Evolutionary conservation across 768 basidiomycete species (phyloP).

Genomic region (Rhodotorula graminis): DNA sequence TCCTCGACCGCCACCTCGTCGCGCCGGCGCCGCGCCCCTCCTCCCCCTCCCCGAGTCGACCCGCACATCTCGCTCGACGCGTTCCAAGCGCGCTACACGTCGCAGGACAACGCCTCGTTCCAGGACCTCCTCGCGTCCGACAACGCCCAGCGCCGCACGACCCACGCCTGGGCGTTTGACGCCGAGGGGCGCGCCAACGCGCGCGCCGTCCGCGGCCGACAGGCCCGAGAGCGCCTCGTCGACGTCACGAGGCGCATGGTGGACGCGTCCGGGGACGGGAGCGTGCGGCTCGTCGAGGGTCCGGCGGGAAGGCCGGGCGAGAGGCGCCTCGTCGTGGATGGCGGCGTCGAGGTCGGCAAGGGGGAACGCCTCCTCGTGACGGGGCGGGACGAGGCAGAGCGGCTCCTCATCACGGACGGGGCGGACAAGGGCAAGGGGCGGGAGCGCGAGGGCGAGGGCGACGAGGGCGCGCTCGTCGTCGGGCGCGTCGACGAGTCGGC

Average conservation of each 20-base stretch:
- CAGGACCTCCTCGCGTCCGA: slow-evolving; percentile 85
- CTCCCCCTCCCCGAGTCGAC: slow-evolving; percentile 53
- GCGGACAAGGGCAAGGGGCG: slow-evolving; percentile 48
- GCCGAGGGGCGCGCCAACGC: slow-evolving; percentile 75
- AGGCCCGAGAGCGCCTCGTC: slow-evolving; percentile 57
- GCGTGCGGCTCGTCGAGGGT: slow-evolving; percentile 41
- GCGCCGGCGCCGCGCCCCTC: slow-evolving; percentile 41
- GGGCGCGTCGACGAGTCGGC: slow-evolving; percentile 17
- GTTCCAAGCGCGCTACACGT: slow-evolving; percentile 89
- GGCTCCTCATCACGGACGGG: slow-evolving; percentile 17
- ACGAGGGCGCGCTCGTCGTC: slow-evolving; percentile 23
- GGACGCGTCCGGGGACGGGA: slow-evolving; percentile 23
- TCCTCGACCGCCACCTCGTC: slow-evolving; percentile 41
- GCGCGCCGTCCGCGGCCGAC: slow-evolving; percentile 62
- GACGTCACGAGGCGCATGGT: slow-evolving; percentile 38
- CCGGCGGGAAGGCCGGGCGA: slow-evolving; percentile 41
- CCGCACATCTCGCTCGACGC: slow-evolving; percentile 65
- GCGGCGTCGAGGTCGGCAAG: slow-evolving; percentile 22
- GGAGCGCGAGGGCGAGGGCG: slow-evolving; percentile 3
- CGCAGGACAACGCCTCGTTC: slow-evolving; percentile 96
- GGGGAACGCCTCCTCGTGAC: slow-evolving; percentile 60
- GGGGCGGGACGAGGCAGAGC: slow-evolving; percentile 50
- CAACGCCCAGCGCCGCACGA: slow-evolving; percentile 73
- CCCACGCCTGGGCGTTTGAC: slow-evolving; percentile 89
- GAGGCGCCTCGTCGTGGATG: slow-evolving; percentile 30